These are phyloP conservation scores for Voacanga thouarsii DNA, from an alignment of 257 asterid species.

Conservation along the genomic window DNA sequence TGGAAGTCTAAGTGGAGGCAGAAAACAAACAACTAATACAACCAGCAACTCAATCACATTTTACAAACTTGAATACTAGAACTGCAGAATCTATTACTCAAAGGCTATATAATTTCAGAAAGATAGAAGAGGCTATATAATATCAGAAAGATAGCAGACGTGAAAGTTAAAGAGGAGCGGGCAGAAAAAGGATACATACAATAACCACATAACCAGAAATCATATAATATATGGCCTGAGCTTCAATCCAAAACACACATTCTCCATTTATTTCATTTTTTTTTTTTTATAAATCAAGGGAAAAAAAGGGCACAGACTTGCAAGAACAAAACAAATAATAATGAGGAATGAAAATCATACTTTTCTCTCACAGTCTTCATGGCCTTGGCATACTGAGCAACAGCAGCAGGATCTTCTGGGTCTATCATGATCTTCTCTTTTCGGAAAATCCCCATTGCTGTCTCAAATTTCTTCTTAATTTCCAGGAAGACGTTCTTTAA, in stretches of 20 bases:
- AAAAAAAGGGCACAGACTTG: not conserved
- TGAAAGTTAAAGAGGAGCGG: not conserved
- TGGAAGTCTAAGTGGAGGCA: not conserved
- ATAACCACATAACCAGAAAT: too few relatives aligned
- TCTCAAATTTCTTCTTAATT: slow-evolving; percentile 83
- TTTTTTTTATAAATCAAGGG: not conserved
- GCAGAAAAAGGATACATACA: too few relatives aligned
- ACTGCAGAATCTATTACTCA: not conserved
- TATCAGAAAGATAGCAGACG: not conserved
- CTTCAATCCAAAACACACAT: not conserved
- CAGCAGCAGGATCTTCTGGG: slow-evolving; percentile 86
- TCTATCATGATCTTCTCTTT: slow-evolving; percentile 84
- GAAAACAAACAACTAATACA: not conserved
- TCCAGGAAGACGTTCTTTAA: slow-evolving; percentile 93
- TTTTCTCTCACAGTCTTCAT: slow-evolving; percentile 77
- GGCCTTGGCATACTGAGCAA: slow-evolving; percentile 76
- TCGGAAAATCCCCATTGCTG: slow-evolving; percentile 68
- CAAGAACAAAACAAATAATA: not conserved
- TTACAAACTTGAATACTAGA: not conserved
- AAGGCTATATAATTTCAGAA: not conserved
- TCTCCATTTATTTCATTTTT: not conserved
- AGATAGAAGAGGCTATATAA: not conserved
- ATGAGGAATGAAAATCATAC: slow-evolving; percentile 38
- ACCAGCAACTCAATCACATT: not conserved
- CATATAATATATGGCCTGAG: not conserved